These are phyloP conservation scores for Diospyros lotus DNA, from an alignment of 148 eudicot genomes.

Conservation along the genomic window DNA sequence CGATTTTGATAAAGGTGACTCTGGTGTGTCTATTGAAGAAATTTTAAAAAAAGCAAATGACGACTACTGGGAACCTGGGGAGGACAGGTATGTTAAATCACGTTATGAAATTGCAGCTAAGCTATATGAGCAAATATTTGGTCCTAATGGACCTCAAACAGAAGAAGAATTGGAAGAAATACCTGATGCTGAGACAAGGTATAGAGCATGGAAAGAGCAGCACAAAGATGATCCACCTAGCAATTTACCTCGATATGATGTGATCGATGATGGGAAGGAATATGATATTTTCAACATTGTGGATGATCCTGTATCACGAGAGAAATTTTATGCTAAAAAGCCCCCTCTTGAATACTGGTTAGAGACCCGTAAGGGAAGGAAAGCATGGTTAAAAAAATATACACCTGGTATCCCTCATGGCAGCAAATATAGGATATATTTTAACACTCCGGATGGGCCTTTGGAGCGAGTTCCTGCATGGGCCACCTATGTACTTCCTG, in stretches of 20 bases:
- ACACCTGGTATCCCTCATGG: slow-evolving; percentile 80
- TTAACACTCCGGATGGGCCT: slow-evolving; percentile 91
- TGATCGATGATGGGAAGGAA: slow-evolving; percentile 70
- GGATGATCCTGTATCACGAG: slow-evolving; percentile 70
- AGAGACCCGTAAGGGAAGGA: slow-evolving; percentile 89
- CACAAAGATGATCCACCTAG: slow-evolving; percentile 93
- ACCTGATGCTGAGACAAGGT: slow-evolving; percentile 86
- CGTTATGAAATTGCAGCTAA: slow-evolving; percentile 73
- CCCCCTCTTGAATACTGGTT: slow-evolving; percentile 95
- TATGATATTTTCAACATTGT: slow-evolving; percentile 62
- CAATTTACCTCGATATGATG: slow-evolving; percentile 68
- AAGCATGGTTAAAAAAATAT: slow-evolving; percentile 92
- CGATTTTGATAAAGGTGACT: slow-evolving; percentile 93
- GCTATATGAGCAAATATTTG: slow-evolving; percentile 85
- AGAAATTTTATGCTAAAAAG: slow-evolving; percentile 65
- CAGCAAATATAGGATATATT: slow-evolving; percentile 89
- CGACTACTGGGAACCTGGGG: slow-evolving; percentile 99
- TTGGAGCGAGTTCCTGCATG: slow-evolving; percentile 95
- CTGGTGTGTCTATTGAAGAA: slow-evolving; percentile 62
- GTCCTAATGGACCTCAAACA: slow-evolving; percentile 96
- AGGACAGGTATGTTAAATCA: slow-evolving; percentile 61
- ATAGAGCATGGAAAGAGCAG: slow-evolving; percentile 77
- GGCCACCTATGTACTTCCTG: slow-evolving; percentile 95
- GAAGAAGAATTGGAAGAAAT: slow-evolving; percentile 83
- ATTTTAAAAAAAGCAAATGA: slow-evolving; percentile 78